Conservation (phyloP, 257 asterid species). For the Osmanthus fragrans region DNA sequence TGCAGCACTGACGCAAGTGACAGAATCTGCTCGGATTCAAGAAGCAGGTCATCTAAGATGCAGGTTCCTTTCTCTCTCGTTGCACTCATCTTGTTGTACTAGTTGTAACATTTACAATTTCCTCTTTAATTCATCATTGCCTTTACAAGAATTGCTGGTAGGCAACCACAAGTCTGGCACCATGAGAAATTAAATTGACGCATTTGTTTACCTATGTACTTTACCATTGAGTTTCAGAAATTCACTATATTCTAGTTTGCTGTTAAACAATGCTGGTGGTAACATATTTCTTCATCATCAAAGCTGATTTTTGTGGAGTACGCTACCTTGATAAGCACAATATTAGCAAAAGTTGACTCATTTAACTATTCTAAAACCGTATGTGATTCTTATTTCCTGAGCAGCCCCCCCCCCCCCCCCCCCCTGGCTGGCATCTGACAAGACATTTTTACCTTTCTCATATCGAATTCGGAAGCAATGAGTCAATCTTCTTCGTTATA, state of each 20-base stretch:
- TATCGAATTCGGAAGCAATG: background rate
- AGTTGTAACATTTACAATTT: background rate
- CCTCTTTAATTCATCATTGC: background rate
- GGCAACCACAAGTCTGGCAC: background rate
- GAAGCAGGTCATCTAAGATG: constrained; percentile 92
- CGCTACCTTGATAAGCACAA: background rate
- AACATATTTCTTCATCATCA: background rate
- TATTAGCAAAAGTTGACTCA: background rate
- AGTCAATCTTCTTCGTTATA: background rate
- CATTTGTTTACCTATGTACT: background rate
- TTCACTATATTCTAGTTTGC: background rate
- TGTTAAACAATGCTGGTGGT: background rate
- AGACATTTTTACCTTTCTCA: background rate
- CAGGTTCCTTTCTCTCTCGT: constrained; percentile 48
- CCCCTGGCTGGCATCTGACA: no score
- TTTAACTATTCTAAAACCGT: no score
- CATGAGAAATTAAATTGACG: background rate
- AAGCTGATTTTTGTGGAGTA: background rate
- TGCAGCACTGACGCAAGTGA: constrained; percentile 63
- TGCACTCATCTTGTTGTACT: background rate
- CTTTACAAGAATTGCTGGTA: background rate
- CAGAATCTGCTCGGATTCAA: constrained; percentile 74
- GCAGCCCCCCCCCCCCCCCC: background rate
- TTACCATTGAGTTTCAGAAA: background rate
- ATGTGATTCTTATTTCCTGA: background rate